Conservation (phyloP, 2,329 filamentous ascomycete genomes). For the Endothia cerciana region DNA sequence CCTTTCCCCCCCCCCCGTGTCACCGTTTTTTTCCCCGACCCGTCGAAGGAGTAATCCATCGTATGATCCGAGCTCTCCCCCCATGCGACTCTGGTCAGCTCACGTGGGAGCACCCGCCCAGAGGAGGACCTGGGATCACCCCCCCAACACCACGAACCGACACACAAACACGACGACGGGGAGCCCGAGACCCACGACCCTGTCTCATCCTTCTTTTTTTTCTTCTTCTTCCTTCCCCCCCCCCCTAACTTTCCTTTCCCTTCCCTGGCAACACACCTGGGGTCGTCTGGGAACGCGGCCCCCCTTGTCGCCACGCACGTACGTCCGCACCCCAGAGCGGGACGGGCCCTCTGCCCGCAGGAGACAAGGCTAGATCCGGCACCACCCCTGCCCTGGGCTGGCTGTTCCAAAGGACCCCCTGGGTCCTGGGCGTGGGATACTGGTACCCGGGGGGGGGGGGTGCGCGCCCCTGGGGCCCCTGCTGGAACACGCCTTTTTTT, state of each 20-base stretch:
- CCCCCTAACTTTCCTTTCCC: background rate
- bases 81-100: background rate
- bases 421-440: no score
- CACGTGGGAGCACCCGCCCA: conserved; percentile 3
- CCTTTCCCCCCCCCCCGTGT: no score
- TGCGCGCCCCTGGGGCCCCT: no score
- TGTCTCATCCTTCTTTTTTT: background rate
- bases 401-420: no score
- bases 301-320: conserved; percentile 13
- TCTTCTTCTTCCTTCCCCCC: background rate
- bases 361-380: conserved; percentile 15
- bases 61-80: background rate
- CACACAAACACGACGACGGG: conserved; percentile 10
- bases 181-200: conserved; percentile 17
- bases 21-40: no score
- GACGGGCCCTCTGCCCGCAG: conserved; percentile 14
- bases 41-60: background rate
- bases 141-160: background rate
- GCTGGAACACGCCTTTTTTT: no score
- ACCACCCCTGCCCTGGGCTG: no score
- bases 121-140: background rate
- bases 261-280: no score
- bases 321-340: conserved; percentile 15
- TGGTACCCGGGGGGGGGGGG: no score
- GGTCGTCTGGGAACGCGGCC: no score